Conservation (phyloP, 306 rosid genomes). For the Begonia masoniana region DNA sequence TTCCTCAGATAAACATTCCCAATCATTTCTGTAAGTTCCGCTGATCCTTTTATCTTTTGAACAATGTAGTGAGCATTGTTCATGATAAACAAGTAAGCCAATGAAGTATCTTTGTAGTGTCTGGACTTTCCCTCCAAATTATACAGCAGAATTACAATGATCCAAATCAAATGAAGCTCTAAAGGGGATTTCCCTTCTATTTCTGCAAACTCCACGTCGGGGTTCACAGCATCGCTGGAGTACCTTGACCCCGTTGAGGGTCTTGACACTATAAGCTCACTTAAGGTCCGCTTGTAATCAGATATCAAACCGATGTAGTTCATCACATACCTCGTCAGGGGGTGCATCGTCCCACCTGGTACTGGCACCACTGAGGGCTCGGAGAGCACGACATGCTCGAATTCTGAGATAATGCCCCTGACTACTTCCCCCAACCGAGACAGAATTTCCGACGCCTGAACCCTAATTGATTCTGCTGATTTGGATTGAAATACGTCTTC, state of each 20-base stretch:
- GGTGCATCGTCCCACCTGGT: conserved; percentile 84
- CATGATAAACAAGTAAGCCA: conserved; percentile 65
- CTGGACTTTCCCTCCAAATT: conserved; percentile 78
- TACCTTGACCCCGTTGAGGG: too few relatives aligned
- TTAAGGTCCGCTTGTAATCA: not conserved
- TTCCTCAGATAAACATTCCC: conserved; percentile 21
- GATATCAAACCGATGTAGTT: conserved; percentile 53
- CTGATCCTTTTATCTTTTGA: conserved; percentile 72
- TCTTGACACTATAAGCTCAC: conserved; percentile 11
- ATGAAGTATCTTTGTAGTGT: conserved; percentile 64
- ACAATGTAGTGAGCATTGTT: conserved; percentile 89
- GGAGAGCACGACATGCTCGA: conserved; percentile 67
- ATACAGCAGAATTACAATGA: conserved; percentile 65
- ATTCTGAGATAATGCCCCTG: conserved; percentile 19
- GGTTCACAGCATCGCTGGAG: too few relatives aligned
- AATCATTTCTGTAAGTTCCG: conserved; percentile 70
- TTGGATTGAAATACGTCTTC: conserved; percentile 30
- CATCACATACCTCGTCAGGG: conserved; percentile 89
- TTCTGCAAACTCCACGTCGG: conserved; percentile 11
- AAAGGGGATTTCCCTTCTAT: conserved; percentile 62
- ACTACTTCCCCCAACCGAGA: too few relatives aligned
- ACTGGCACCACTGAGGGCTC: conserved; percentile 78
- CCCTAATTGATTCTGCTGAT: too few relatives aligned
- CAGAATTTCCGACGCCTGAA: too few relatives aligned
- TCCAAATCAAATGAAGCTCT: conserved; percentile 85